phyloP scores from a whole-genome alignment of 2,329 filamentous ascomycete species.

The Monilinia polystroma region DNA sequence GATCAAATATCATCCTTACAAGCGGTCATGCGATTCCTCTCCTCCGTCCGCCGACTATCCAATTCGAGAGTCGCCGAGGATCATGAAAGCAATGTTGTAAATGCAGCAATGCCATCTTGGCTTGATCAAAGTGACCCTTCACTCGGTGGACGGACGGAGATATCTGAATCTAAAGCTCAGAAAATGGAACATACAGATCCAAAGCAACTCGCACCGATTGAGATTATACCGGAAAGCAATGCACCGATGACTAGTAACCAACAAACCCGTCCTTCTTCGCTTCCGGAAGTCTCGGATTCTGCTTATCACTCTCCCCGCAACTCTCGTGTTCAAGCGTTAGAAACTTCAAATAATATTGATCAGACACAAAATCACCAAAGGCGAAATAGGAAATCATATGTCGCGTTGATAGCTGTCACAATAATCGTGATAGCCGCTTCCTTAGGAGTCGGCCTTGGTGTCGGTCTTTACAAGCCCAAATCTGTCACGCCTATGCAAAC shows the following conservation, averaged over 20 bases:
- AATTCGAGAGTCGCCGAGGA: not conserved
- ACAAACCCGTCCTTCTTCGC: not conserved
- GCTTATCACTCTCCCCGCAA: not conserved
- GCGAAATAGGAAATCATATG: not conserved
- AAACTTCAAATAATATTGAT: not conserved
- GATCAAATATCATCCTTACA: constrained; percentile 5
- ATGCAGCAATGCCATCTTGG: not conserved
- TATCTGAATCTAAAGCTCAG: not conserved
- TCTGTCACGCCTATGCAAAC: not conserved
- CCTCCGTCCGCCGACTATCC: constrained; percentile 14
- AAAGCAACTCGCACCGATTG: constrained; percentile 3
- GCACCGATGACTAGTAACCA: not conserved
- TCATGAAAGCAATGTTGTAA: not conserved
- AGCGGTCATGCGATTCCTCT: constrained; percentile 16
- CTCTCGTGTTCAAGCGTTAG: not conserved
- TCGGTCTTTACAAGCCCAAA: not conserved
- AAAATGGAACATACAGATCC: constrained; percentile 12
- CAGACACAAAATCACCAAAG: not conserved
- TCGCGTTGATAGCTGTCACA: not conserved
- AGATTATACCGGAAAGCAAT: not conserved
- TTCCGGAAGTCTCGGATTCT: not conserved
- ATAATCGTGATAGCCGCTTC: not conserved
- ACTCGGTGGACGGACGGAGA: not conserved
- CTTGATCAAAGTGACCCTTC: not conserved
- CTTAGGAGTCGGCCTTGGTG: not conserved